A percentile compares a stretch with the other conserved stretches of the same genome.
Conservation (phyloP, 495 filamentous ascomycete genomes). For the Sphaerosporella brunnea region DNA sequence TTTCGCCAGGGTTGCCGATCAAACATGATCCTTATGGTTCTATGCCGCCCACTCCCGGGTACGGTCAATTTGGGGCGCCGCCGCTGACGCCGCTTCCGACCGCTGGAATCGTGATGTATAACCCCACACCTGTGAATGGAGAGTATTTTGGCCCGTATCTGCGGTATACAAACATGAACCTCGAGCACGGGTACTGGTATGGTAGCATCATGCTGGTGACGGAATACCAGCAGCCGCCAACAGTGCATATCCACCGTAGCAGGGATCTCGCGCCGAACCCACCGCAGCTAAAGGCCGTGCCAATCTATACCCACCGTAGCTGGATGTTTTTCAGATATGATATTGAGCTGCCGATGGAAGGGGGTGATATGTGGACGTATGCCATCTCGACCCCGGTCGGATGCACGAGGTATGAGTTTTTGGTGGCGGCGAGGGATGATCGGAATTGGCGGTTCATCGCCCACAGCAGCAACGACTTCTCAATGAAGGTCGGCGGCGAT, state of each 20-base stretch:
- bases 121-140: constrained; percentile 82
- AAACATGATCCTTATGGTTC: constrained; percentile 3
- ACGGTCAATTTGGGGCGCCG: constrained; percentile 28
- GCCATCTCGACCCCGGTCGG: constrained; percentile 93
- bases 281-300: constrained; percentile 64
- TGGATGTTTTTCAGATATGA: constrained; percentile 97
- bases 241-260: constrained; percentile 88
- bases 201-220: constrained; percentile 66
- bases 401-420: constrained; percentile 91
- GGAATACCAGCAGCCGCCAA: constrained; percentile 82
- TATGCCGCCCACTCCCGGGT: constrained; percentile 13
- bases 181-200: constrained; percentile 79
- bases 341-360: constrained; percentile 73
- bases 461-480: constrained; percentile 90
- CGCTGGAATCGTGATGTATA: constrained; percentile 81
- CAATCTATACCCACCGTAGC: constrained; percentile 72
- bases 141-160: constrained; percentile 97
- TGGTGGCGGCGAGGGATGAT: constrained; percentile 83
- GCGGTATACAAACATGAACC: constrained; percentile 89
- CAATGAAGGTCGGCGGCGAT: constrained; percentile 63
- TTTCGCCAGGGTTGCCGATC: constrained; percentile 1
- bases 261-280: constrained; percentile 84
- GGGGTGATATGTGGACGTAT: constrained; percentile 87
- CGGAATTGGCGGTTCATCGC: constrained; percentile 93
- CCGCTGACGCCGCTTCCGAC: constrained; percentile 72